phyloP scores from a whole-genome alignment of 2,329 filamentous ascomycete species.

The Aaosphaeria pasadenensis region DNA sequence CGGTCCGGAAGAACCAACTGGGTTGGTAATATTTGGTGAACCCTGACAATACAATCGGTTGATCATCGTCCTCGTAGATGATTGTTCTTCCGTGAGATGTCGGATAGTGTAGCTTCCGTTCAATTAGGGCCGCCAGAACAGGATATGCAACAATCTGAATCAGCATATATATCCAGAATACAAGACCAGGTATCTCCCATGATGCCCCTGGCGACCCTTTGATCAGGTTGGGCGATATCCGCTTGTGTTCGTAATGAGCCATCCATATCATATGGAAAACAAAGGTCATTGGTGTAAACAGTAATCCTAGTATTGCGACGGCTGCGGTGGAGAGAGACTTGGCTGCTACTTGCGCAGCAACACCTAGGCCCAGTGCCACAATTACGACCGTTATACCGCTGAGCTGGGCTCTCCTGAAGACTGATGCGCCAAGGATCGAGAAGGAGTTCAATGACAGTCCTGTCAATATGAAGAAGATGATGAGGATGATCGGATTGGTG shows the following conservation, averaged over 20 bases:
- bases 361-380: constrained; percentile 66
- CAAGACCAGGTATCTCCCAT: constrained; percentile 68
- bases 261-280: constrained; percentile 73
- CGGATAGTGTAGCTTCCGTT: constrained; percentile 70
- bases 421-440: constrained; percentile 71
- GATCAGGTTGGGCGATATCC: constrained; percentile 58
- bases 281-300: constrained; percentile 83
- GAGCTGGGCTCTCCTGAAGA: constrained; percentile 81
- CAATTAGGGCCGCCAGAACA: constrained; percentile 67
- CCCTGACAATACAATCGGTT: constrained; percentile 63
- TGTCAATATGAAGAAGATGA: constrained; percentile 63
- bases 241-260: constrained; percentile 68
- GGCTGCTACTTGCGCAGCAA: constrained; percentile 69
- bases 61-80: constrained; percentile 26
- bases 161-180: constrained; percentile 70
- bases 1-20: constrained; percentile 51
- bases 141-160: constrained; percentile 76
- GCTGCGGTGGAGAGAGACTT: constrained; percentile 57
- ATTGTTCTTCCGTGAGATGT: constrained; percentile 50
- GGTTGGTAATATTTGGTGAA: constrained; percentile 76
- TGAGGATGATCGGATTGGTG: constrained; percentile 37
- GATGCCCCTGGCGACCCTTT: constrained; percentile 52
- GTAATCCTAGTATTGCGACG: constrained; percentile 64
- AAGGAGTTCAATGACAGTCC: constrained; percentile 74
- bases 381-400: constrained; percentile 76